Evolutionary conservation across 2,329 filamentous ascomycete genomes (phyloP), one percentile per base, ranked within the genome.

Genomic region (Didymosphaeria variabile): DNA sequence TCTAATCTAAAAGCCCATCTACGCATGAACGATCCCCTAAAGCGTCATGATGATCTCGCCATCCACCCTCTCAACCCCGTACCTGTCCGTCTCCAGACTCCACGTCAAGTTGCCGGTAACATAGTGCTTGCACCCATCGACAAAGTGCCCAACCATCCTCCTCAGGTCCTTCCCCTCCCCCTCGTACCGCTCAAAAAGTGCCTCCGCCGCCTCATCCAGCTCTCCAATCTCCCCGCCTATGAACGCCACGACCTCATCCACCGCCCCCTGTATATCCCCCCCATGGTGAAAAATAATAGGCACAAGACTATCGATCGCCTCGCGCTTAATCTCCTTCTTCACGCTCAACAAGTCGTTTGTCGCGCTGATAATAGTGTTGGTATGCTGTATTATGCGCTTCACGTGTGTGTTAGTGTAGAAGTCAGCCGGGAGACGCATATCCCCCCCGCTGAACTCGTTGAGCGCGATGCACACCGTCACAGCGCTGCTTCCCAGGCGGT

Each of bases 401-500:
- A 36, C 34, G 10, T 12, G 3, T 8, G 5, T 3, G 34, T 36
- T 8, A 3, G 5, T 8, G 9, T 36, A 36, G 34, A 36, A 36
- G 10, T 15, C 34, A 3, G 15, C 10, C 5, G 34, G 34, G 3
- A 36, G 51, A 55, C 38, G 7, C 32, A 57, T 60, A 9, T 26
- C 21, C 17, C 56, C 54, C 26, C 45, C 59, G 44, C 55, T 62
- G 31, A 57, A 67, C 51, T 67, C 65, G 34, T 59, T 62, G 21
- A 63, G 34, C 19, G 59, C 61, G 9, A 66, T 42, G 36, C 40
- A 53, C 15, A 65, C 46, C 23, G 31, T n/a, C 7, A 67, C 63
- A 26, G 63, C 65, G 32, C 63, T 66, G 42, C n/a, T 55, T 17
- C 63, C 64, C 2, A 64, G 57, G 17, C 65, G 53, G 54, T 59